Conservation (phyloP, 163 green algal species). For the Prototheca cutis region DNA sequence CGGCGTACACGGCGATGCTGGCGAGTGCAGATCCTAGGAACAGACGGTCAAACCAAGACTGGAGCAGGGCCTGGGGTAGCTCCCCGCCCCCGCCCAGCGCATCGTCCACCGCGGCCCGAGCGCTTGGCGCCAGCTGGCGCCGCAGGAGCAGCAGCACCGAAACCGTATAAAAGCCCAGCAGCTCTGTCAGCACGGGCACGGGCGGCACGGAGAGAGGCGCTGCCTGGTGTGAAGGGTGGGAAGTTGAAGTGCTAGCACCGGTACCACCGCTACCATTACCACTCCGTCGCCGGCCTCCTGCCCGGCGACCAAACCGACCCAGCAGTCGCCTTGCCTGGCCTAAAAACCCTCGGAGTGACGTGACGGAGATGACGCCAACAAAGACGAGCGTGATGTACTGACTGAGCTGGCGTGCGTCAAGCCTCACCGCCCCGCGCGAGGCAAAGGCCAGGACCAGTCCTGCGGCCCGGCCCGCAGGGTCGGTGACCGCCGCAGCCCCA, state of each 20-base stretch:
- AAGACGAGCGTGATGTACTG: conserved; percentile 92
- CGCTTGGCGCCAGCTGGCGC: conserved; percentile 40
- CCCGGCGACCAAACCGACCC: conserved; percentile 5
- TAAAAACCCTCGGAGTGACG: conserved; percentile 81
- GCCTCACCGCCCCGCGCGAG: conserved; percentile 40
- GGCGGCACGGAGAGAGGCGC: conserved; percentile 34
- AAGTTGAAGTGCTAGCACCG: too few relatives aligned
- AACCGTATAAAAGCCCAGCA: conserved; percentile 88
- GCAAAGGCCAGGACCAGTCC: conserved; percentile 49
- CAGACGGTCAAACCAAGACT: conserved; percentile 79
- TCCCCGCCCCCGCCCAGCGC: conserved; percentile 63
- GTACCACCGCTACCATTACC: too few relatives aligned
- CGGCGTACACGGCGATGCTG: conserved; percentile 51
- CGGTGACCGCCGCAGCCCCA: conserved; percentile 68
- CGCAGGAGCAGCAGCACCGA: conserved; percentile 85
- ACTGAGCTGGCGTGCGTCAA: conserved; percentile 46
- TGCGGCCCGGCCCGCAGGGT: conserved; percentile 49
- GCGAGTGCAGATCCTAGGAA: conserved; percentile 66
- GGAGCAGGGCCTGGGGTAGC: conserved; percentile 46
- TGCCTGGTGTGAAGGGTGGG: too few relatives aligned
- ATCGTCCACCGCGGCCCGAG: conserved; percentile 40
- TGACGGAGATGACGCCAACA: conserved; percentile 80
- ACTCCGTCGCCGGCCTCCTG: too few relatives aligned
- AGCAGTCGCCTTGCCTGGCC: conserved; percentile 47
- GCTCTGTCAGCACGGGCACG: conserved; percentile 79